Evolutionary conservation across 1,284 basidiomycete species (phyloP).

Genomic region (Ganoderma resinaceum): DNA sequence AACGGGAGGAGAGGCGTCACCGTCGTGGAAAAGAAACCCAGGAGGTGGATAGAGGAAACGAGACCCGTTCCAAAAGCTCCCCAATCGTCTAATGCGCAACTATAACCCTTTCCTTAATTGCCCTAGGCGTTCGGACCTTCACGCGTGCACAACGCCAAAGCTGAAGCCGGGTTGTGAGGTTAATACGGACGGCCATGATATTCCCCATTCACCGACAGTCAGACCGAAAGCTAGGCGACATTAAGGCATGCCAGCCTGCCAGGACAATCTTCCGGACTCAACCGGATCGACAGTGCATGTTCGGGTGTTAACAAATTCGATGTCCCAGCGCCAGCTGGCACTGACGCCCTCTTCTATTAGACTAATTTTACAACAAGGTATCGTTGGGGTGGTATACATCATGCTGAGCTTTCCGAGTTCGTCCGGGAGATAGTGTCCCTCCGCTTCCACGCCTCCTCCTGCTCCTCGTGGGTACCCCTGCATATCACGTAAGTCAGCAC

Average conservation of each 20-base stretch:
- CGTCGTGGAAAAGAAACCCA: slow-evolving; percentile 68
- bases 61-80: slow-evolving; percentile 40
- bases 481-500: neutral
- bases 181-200: neutral
- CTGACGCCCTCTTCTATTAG: slow-evolving; percentile 12
- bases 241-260: neutral
- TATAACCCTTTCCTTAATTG: slow-evolving; percentile 18
- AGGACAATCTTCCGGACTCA: neutral
- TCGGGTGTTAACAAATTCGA: neutral
- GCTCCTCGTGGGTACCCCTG: slow-evolving; percentile 69
- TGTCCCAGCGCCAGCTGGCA: neutral
- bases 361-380: slow-evolving; percentile 21
- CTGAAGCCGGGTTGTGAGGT: neutral
- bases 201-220: neutral
- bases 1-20: slow-evolving; percentile 42
- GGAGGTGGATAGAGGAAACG: slow-evolving; percentile 83
- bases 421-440: slow-evolving; percentile 34
- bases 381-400: slow-evolving; percentile 16
- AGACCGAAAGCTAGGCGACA: neutral
- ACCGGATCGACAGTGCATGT: neutral
- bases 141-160: neutral
- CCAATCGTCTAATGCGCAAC: slow-evolving; percentile 71
- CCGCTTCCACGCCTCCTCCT: slow-evolving; percentile 57
- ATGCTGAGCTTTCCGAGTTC: slow-evolving; percentile 23
- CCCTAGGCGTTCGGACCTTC: neutral